Conservation (phyloP, 148 eudicot species). For the Simmondsia chinensis region DNA sequence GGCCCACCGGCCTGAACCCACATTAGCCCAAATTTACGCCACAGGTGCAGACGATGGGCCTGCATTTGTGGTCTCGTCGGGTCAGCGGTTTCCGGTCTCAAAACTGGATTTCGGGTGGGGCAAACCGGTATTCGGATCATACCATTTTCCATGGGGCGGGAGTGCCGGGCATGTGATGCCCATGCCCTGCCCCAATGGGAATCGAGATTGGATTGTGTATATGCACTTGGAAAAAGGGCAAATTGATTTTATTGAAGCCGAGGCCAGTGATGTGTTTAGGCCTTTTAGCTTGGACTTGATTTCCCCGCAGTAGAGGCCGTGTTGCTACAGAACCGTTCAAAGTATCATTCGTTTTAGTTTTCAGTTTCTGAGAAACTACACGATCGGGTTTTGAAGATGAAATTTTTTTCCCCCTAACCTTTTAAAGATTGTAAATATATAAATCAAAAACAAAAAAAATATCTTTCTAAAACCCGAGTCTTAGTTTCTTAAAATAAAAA, state of each 20-base stretch:
- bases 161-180: constrained; percentile 74
- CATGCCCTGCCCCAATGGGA: constrained; percentile 43
- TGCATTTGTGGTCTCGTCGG: constrained; percentile 61
- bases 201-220: constrained; percentile 77
- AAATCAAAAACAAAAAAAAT: no score
- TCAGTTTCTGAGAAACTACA: not conserved
- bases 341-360: not conserved
- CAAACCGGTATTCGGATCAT: constrained; percentile 48
- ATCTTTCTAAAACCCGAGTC: no score
- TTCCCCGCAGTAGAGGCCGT: not conserved
- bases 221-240: constrained; percentile 47
- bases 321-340: not conserved
- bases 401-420: no score
- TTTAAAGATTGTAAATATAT: no score
- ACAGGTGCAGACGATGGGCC: constrained; percentile 28
- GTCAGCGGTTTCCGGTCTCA: constrained; percentile 38
- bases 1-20: constrained; percentile 44
- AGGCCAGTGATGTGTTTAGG: constrained; percentile 31
- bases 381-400: no score
- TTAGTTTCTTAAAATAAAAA: no score
- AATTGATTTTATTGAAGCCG: constrained; percentile 38
- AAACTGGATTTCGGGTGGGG: constrained; percentile 83
- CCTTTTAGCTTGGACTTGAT: constrained; percentile 25
- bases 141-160: constrained; percentile 73
- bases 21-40: constrained; percentile 35